Base-by-base conservation (phyloP, 352 stramenopile genomes). In the Halophytophthora batemanensis region DNA sequence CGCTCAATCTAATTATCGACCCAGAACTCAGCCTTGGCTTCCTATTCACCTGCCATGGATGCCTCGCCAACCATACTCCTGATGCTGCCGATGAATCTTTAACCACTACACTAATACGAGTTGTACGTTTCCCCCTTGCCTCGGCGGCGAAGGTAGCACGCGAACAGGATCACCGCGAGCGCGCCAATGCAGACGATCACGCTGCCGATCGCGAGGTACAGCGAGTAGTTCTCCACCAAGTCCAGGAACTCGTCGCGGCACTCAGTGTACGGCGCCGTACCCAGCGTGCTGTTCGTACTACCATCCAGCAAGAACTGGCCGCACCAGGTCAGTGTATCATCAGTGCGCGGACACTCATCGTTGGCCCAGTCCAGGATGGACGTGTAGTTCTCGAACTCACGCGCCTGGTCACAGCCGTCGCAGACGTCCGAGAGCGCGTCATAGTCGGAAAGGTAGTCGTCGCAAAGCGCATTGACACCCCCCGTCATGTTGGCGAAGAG, bases 291-390 rank as follows among this genome's bases (percentile, higher is more conserved):
- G 46, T 69, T 69, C 13, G 47, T 53, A 21, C 17, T 61, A n/a
- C 47, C 59, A 12, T 65, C 57, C 6, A 79, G 45, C 29, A 93
- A 54, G 55, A 71, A 90, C 34, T 70, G 41, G 11, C 75, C 77
- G 53, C 81, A 93, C 83, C 83, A 92, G 8, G 61, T 38, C 43
- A 80, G 55, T n/a, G 72, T 87, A 28, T 59, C 52, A 11, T 45
- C 45, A 17, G 74, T 77, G 33, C 75, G 62, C 45, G 66, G 74
- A 44, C 83, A 92, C 61, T 93, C 53, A 47, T 90, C 75, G 56
- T 86, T 81, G 17, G 70, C 74, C 83, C 78, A 93, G 43, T 87
- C 74, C n/a, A 90, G 59, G 21, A 93, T 71, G 17, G 66, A 71
- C 53, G 71, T 82, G 35, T 83, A 78, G 53, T 86, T 77, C 35